phyloP scores from a whole-genome alignment of 129 eudicot species.

The Centrapalus pauciflorus region DNA sequence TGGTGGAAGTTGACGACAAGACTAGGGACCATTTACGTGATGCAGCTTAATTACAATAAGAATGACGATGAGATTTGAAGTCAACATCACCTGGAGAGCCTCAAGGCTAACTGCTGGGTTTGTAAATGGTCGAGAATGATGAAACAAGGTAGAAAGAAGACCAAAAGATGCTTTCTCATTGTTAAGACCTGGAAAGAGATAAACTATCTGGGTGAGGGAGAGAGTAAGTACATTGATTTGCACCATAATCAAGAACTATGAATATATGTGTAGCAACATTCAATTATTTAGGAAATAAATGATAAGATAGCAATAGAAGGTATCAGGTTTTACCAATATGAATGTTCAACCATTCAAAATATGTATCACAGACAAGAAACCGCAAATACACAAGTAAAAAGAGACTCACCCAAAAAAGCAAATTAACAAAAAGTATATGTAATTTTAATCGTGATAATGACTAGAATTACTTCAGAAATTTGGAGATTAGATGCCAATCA shows the following conservation, averaged over 20 bases:
- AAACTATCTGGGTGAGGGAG: neutral
- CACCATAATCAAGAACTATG: neutral
- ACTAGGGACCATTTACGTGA: slow-evolving; percentile 10
- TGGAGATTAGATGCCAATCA: neutral
- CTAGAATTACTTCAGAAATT: neutral
- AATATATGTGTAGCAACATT: neutral
- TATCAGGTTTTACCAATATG: neutral
- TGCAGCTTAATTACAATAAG: neutral
- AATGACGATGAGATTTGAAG: neutral
- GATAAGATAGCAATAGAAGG: neutral
- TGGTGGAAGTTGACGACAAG: neutral
- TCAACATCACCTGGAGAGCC: slow-evolving; percentile 77
- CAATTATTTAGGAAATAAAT: neutral
- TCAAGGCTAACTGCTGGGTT: slow-evolving; percentile 55
- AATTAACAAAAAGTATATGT: neutral
- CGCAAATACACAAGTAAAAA: neutral
- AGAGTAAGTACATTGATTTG: neutral
- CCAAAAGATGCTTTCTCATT: slow-evolving; percentile 45
- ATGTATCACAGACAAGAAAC: neutral
- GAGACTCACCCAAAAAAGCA: neutral
- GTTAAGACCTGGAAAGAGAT: slow-evolving; percentile 37
- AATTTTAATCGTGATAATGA: neutral
- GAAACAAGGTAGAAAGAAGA: slow-evolving; percentile 55
- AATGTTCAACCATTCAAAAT: neutral
- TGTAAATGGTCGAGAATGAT: slow-evolving; percentile 42